These are phyloP conservation scores for Candida neerlandica DNA, from an alignment of 1,139 yeast genomes.

Conservation along the genomic window DNA sequence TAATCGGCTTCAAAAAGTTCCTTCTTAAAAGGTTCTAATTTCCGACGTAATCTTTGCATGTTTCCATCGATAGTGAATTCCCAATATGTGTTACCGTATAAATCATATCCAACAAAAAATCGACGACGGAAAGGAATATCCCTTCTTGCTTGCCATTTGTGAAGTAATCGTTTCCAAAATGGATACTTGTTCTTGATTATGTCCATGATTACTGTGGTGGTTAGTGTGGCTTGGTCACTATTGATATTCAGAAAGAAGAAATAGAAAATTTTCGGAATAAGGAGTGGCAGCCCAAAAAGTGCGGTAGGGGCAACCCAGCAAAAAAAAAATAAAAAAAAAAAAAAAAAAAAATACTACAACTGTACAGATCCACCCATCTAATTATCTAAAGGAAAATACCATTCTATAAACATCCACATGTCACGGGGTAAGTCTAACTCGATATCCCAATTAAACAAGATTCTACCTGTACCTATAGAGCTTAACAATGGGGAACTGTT, in stretches of 20 bases:
- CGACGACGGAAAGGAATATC: conserved; percentile 65
- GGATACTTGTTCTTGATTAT: conserved; percentile 42
- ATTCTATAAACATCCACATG: not conserved
- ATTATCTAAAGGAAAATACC: no score
- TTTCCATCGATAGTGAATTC: conserved; percentile 63
- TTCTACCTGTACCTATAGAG: conserved; percentile 44
- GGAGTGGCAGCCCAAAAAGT: not conserved
- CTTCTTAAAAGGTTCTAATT: conserved; percentile 48
- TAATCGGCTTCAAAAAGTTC: conserved; percentile 52
- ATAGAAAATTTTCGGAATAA: not conserved
- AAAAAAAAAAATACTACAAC: no score
- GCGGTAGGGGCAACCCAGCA: not conserved
- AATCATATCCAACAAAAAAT: conserved; percentile 71
- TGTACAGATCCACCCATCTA: no score
- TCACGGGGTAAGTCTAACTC: conserved; percentile 18
- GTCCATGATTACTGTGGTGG: conserved; percentile 29
- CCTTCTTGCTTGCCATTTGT: conserved; percentile 62
- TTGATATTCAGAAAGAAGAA: not conserved
- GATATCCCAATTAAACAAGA: conserved; percentile 31
- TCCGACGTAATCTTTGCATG: conserved; percentile 48
- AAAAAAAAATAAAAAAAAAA: no score
- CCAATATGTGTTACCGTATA: conserved; percentile 85
- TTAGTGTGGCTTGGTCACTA: not conserved
- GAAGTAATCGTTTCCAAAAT: conserved; percentile 47
- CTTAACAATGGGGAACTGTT: conserved; percentile 27